Evolutionary conservation across 345 rosid species (phyloP).

Genomic region (Corchorus capsularis): DNA sequence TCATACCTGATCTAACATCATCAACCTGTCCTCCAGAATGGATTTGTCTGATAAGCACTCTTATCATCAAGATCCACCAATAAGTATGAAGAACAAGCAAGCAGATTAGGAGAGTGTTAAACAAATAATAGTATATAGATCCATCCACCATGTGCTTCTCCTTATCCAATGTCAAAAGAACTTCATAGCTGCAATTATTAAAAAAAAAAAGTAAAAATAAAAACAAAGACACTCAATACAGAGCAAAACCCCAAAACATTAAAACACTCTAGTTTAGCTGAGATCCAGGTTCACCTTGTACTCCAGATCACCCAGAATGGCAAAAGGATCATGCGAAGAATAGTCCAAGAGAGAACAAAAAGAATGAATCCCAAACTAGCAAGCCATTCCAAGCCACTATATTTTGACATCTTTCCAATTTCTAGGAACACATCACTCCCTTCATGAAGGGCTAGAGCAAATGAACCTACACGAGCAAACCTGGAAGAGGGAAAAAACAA

Average conservation of each 20-base stretch:
- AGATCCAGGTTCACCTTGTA: conserved; percentile 56
- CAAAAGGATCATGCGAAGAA: conserved; percentile 59
- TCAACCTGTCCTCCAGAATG: conserved; percentile 27
- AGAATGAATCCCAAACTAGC: conserved; percentile 53
- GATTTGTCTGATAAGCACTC: conserved; percentile 65
- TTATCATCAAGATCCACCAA: conserved; percentile 74
- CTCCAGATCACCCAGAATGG: conserved; percentile 82
- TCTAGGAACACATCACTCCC: conserved; percentile 77
- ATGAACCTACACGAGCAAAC: conserved; percentile 74
- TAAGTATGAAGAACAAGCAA: conserved; percentile 65
- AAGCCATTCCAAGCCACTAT: conserved; percentile 60
- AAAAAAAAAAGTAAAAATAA: neutral
- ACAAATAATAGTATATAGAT: conserved; percentile 61
- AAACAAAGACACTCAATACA: neutral
- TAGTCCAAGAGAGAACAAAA: conserved; percentile 56
- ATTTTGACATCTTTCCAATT: conserved; percentile 83
- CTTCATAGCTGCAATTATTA: conserved; percentile 62
- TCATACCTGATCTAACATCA: conserved; percentile 25
- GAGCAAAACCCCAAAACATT: neutral
- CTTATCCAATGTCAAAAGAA: conserved; percentile 47
- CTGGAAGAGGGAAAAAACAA: conserved; percentile 33
- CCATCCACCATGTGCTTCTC: conserved; percentile 52
- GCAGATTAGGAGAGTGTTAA: conserved; percentile 75
- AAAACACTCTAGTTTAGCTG: neutral
- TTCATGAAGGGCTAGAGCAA: conserved; percentile 73